These are phyloP conservation scores for Salvia sclarea DNA, from an alignment of 305 asterid genomes.

Conservation along the genomic window DNA sequence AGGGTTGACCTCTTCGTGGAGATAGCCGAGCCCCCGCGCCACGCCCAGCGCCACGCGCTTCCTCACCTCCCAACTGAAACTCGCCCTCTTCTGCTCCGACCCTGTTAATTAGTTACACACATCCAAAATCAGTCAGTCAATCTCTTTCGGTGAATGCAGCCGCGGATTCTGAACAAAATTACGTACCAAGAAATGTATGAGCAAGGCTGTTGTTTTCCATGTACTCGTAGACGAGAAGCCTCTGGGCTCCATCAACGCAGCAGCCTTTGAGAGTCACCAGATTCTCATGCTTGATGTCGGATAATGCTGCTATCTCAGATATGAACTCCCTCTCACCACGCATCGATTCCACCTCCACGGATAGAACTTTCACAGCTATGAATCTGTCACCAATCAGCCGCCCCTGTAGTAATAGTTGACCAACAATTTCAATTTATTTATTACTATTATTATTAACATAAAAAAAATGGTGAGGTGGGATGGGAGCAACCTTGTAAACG, in stretches of 20 bases:
- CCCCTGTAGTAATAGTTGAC: conserved; percentile 49
- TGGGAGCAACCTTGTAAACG: conserved; percentile 63
- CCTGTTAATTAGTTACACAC: no score
- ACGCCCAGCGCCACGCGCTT: conserved; percentile 55
- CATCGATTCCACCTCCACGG: conserved; percentile 58
- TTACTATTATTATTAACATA: not conserved
- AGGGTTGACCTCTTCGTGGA: conserved; percentile 69
- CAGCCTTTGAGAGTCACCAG: conserved; percentile 68
- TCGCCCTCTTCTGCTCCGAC: conserved; percentile 51
- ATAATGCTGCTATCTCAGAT: conserved; percentile 64
- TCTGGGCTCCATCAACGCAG: conserved; percentile 62
- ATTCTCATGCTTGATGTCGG: conserved; percentile 63
- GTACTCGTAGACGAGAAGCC: conserved; percentile 66
- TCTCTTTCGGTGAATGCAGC: no score
- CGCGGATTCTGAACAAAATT: no score
- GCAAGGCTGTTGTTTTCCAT: conserved; percentile 72
- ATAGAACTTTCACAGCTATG: conserved; percentile 64
- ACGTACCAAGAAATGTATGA: conserved; percentile 53
- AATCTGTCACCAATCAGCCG: conserved; percentile 47
- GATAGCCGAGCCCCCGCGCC: conserved; percentile 63
- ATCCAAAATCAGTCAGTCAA: no score
- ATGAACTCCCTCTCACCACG: conserved; percentile 72
- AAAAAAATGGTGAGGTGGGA: not conserved
- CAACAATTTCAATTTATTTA: not conserved
- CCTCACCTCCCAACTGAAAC: conserved; percentile 58